phyloP scores from a whole-genome alignment of 106 monocot genomes.

The Hemerocallis citrina region DNA sequence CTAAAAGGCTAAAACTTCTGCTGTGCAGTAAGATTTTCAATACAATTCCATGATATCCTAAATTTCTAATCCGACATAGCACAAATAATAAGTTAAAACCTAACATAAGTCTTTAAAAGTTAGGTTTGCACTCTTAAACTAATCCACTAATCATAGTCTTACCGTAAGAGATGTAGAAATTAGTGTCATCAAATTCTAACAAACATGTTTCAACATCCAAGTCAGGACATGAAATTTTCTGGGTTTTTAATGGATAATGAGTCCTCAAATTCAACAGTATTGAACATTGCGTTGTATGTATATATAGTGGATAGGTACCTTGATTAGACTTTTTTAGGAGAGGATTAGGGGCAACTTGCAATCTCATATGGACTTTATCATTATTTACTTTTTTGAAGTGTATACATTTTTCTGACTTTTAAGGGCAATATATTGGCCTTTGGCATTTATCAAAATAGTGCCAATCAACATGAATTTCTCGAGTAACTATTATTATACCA shows the following conservation, averaged over 20 bases:
- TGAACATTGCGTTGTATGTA: background rate
- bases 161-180: background rate
- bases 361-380: background rate
- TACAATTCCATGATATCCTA: too few species aligned
- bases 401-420: background rate
- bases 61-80: too few species aligned
- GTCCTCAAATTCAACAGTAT: too few species aligned
- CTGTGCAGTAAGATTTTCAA: too few species aligned
- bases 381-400: background rate
- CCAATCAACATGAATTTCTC: background rate
- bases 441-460: background rate
- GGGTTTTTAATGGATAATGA: too few species aligned
- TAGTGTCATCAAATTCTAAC: background rate
- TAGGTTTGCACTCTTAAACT: background rate
- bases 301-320: background rate
- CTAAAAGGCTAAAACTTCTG: too few species aligned
- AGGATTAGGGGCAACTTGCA: background rate
- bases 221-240: background rate
- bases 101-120: background rate
- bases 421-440: background rate
- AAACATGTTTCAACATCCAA: background rate
- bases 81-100: too few species aligned
- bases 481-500: too few species aligned
- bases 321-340: background rate
- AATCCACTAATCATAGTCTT: background rate